Base-by-base conservation (phyloP, 176 grass and related monocot species). In the Oryza coarctata region DNA sequence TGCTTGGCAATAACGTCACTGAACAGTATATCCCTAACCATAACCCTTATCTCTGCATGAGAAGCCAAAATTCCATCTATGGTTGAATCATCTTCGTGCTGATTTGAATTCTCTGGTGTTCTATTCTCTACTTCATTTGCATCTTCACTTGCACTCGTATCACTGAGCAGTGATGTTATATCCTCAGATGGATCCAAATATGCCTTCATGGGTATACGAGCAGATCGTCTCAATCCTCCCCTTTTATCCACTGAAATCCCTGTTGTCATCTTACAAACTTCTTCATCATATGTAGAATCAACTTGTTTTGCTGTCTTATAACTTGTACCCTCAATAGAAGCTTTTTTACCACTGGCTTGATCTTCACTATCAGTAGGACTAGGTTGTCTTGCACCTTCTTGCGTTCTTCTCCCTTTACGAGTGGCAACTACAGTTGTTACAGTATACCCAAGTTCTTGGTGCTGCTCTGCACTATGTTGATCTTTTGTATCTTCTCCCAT, bases 21-120 rank as follows among this genome's bases (percentile, higher is more conserved):
- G 71, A 90, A 73, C 45, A 96, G 35, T 71, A 90, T 83, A 76
- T 93, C 85, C 76, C 85, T 93, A 71, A 96, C 88, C 81, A 87
- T 82, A 60, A 62, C 63, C 84, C 83, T 93, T 84, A 93, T 88
- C 74, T 90, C 76, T 55, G 47, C 64, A 83, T 96, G 82, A 79
- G 65, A 28, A 28, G 58, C 85, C 61, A 23, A 50, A 63, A 71
- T 90, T 84, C 33, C 70, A 76, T 32, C 12, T 18, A 70, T 12
- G 62, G 17, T 65, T 45, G 60, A 68, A 77, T 25, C 83, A 49
- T 69, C 30, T 89, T 75, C 40, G 45, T 62, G 61, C 64, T 73
- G 35, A 23, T 45, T 73, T 66, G 10, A n/a, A 18, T 74, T 43
- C 36, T 30, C 64, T 43, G 75, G 50, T 47, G 38, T 60, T 78